phyloP scores from a whole-genome alignment of 78 protist genomes.

The Planoprotostelium fungivorum region DNA sequence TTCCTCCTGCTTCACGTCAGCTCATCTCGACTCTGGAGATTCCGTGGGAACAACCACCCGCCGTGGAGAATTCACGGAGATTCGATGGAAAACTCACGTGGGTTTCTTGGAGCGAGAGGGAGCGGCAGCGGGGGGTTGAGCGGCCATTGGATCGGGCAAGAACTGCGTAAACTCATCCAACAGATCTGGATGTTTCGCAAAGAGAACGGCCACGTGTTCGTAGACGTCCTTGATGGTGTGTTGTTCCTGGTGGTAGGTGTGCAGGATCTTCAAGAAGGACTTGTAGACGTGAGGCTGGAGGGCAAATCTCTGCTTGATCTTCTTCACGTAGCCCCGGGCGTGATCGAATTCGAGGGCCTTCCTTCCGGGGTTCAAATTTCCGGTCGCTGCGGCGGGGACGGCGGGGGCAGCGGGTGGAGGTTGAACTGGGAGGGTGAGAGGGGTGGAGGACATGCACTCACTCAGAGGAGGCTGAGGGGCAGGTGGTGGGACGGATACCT shows the following conservation, averaged over 20 bases:
- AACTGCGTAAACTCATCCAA: constrained; percentile 88
- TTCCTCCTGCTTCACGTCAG: too few relatives aligned
- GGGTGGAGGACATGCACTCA: too few relatives aligned
- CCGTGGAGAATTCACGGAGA: too few relatives aligned
- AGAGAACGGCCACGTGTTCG: constrained; percentile 72
- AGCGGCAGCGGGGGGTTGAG: neutral
- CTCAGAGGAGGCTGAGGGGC: too few relatives aligned
- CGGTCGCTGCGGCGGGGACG: constrained; percentile 4
- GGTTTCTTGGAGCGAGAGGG: neutral
- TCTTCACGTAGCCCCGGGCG: constrained; percentile 81
- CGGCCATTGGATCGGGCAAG: constrained; percentile 75
- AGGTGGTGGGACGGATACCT: too few relatives aligned
- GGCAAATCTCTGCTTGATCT: constrained; percentile 78
- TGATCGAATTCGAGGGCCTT: constrained; percentile 70
- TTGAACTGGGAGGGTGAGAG: too few relatives aligned
- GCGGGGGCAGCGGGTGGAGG: constrained; percentile 22
- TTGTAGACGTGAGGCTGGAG: constrained; percentile 82
- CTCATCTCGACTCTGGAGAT: too few relatives aligned
- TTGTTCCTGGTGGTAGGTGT: constrained; percentile 84
- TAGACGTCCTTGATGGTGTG: constrained; percentile 77
- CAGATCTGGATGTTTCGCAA: constrained; percentile 79
- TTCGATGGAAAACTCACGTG: too few relatives aligned
- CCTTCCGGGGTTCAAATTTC: constrained; percentile 5
- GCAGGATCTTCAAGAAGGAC: constrained; percentile 84
- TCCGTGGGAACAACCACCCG: too few relatives aligned